Conservation (phyloP, 2,329 filamentous ascomycete species). For the Monosporascus sp. region DNA sequence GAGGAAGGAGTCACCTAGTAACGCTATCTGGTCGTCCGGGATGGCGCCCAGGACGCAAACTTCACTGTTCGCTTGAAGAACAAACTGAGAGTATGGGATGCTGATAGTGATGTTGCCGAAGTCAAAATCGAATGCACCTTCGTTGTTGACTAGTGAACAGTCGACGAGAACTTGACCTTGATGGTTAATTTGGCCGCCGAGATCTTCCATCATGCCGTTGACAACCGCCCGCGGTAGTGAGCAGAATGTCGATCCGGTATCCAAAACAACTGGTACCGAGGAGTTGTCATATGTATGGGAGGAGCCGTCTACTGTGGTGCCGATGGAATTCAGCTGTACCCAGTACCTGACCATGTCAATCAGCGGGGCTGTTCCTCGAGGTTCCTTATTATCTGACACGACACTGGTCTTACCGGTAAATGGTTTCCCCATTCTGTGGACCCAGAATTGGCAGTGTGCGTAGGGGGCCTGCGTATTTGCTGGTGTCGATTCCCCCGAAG, state of each 20-base stretch:
- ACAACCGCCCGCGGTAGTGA: slow-evolving; percentile 53
- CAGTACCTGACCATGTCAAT: slow-evolving; percentile 30
- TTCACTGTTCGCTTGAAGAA: slow-evolving; percentile 1
- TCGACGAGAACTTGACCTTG: slow-evolving; percentile 42
- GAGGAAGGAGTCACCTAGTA: slow-evolving; percentile 42
- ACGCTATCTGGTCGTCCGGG: slow-evolving; percentile 1
- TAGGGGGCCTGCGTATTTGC: slow-evolving; percentile 21
- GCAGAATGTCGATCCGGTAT: slow-evolving; percentile 46
- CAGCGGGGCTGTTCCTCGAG: too few relatives aligned
- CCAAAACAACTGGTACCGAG: slow-evolving; percentile 14
- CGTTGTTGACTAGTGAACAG: slow-evolving; percentile 31
- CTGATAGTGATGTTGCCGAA: slow-evolving; percentile 12
- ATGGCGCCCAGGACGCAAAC: background rate
- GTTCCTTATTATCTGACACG: too few relatives aligned
- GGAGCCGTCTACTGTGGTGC: background rate
- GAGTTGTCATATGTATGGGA: background rate
- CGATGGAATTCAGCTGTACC: slow-evolving; percentile 35
- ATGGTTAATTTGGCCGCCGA: slow-evolving; percentile 18
- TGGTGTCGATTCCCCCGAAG: slow-evolving; percentile 37
- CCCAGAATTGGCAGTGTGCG: slow-evolving; percentile 20
- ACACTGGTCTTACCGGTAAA: slow-evolving; percentile 11
- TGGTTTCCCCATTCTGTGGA: slow-evolving; percentile 19
- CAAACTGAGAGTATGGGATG: slow-evolving; percentile 14
- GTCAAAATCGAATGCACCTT: slow-evolving; percentile 40
- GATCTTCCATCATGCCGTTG: background rate